Evolutionary conservation across 768 basidiomycete genomes (phyloP).

Genomic region (Scleroderma citrinum): DNA sequence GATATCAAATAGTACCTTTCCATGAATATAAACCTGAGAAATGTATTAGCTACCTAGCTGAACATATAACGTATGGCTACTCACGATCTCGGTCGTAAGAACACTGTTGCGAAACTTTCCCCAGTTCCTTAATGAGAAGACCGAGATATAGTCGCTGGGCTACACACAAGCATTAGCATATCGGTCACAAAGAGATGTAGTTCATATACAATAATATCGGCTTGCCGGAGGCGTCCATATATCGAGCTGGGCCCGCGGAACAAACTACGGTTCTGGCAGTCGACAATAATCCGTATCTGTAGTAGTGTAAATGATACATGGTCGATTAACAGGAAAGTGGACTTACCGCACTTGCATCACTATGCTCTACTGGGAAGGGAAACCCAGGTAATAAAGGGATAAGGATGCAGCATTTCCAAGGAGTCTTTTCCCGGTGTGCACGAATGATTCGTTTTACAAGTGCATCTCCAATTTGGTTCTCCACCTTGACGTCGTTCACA

Average conservation of each 20-base stretch:
- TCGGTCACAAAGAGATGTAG: neutral
- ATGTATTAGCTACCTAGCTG: conserved; percentile 5
- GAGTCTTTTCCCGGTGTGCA: conserved; percentile 72
- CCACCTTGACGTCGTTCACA: conserved; percentile 78
- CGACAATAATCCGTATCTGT: conserved; percentile 89
- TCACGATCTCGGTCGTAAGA: conserved; percentile 82
- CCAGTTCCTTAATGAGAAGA: conserved; percentile 93
- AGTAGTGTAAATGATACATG: conserved; percentile 1
- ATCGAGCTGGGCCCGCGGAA: conserved; percentile 88
- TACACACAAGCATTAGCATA: conserved; percentile 25
- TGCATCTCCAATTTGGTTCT: conserved; percentile 94
- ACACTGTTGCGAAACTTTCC: conserved; percentile 79
- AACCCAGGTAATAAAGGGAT: conserved; percentile 93
- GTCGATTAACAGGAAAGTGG: no score
- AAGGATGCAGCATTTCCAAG: conserved; percentile 90
- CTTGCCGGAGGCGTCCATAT: conserved; percentile 75
- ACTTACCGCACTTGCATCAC: conserved; percentile 86
- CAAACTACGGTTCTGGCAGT: conserved; percentile 91
- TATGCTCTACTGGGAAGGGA: conserved; percentile 86
- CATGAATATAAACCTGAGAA: conserved; percentile 80
- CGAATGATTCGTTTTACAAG: conserved; percentile 86
- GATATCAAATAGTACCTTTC: conserved; percentile 43
- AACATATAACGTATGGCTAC: conserved; percentile 6
- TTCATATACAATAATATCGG: conserved; percentile 72
- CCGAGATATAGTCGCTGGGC: conserved; percentile 89